A percentile compares a stretch with the other conserved stretches of the same genome.
Conservation (phyloP, 345 rosid species). For the Diplotaxis tenuifolia region DNA sequence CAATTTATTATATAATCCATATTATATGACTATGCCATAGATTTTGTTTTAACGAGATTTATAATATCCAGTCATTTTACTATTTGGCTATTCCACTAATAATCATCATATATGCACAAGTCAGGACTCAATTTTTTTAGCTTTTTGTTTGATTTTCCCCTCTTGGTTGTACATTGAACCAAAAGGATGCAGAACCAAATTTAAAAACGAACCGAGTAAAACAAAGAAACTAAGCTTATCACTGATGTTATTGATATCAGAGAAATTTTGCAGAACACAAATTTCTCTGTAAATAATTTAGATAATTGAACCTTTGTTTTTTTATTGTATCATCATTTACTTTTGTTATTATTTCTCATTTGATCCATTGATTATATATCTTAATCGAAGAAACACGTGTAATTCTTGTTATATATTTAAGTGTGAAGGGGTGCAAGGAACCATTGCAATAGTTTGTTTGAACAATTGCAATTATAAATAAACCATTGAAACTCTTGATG, state of each 20-base stretch:
- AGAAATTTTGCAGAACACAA: background rate
- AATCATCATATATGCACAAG: background rate
- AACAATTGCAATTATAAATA: no score
- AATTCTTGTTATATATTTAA: no score
- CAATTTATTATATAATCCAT: background rate
- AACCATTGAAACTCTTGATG: no score
- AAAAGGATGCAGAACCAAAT: background rate
- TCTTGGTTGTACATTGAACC: background rate
- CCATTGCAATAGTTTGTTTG: no score
- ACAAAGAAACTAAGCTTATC: background rate
- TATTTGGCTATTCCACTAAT: background rate
- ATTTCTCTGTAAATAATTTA: background rate
- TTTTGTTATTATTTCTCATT: background rate
- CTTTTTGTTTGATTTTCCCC: background rate
- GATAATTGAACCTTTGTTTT: background rate
- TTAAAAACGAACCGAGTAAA: background rate
- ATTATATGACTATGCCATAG: background rate
- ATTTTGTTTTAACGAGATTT: background rate
- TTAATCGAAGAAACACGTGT: slow-evolving; percentile 22
- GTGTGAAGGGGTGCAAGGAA: no score
- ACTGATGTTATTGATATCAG: background rate
- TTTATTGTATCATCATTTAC: background rate
- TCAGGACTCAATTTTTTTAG: background rate
- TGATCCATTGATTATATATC: background rate
- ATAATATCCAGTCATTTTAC: background rate